Conservation (phyloP, 2,329 filamentous ascomycete species). For the Moelleriella libera region DNA sequence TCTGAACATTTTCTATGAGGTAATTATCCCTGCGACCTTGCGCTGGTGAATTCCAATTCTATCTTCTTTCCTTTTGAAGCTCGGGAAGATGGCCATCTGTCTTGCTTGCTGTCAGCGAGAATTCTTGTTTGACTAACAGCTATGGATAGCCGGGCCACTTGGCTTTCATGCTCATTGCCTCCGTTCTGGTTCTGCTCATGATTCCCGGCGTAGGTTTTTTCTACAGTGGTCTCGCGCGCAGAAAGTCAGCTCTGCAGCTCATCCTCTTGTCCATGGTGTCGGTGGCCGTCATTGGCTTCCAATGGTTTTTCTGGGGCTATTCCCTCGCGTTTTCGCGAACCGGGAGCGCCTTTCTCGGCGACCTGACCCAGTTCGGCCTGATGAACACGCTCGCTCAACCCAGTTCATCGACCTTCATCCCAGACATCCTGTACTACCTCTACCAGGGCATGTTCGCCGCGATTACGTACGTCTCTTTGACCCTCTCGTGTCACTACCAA, state of each 20-base stretch:
- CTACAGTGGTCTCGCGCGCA: conserved; percentile 78
- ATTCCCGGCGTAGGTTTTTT: conserved; percentile 90
- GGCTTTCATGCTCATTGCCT: conserved; percentile 62
- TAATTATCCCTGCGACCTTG: conserved; percentile 21
- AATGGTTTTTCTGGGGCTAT: conserved; percentile 96
- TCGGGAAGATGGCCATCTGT: no score
- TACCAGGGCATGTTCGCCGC: conserved; percentile 84
- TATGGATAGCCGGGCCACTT: conserved; percentile 48
- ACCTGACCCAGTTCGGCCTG: conserved; percentile 70
- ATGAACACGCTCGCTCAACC: conserved; percentile 63
- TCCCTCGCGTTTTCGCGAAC: conserved; percentile 73
- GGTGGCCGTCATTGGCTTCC: conserved; percentile 65
- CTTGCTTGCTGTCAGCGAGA: no score
- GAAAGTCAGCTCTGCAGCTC: conserved; percentile 78
- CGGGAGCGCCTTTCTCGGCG: conserved; percentile 64
- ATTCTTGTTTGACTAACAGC: no score
- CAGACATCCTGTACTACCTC: conserved; percentile 71
- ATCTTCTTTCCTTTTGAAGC: no score
- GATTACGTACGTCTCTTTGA: conserved; percentile 54
- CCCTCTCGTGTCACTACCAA: neutral
- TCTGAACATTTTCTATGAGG: conserved; percentile 76
- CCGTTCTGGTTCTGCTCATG: conserved; percentile 79
- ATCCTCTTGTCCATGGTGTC: conserved; percentile 79
- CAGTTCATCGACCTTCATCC: conserved; percentile 56
- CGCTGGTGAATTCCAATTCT: no score